Evolutionary conservation across 345 rosid species (phyloP).

Genomic region (Lenwebbia sp.): DNA sequence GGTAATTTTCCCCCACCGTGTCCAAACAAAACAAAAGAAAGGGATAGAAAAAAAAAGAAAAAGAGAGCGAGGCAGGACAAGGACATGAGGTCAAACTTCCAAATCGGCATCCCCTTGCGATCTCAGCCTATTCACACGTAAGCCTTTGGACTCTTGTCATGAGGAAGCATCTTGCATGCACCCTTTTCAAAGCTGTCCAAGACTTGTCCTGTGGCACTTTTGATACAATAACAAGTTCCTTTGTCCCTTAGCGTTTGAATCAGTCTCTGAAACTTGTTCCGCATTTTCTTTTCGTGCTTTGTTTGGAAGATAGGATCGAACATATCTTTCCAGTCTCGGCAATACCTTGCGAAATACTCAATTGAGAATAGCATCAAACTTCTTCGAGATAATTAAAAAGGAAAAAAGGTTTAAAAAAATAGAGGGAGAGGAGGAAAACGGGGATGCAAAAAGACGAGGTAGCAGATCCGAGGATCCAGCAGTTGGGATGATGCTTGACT

Average conservation of each 20-base stretch:
- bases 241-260: not conserved
- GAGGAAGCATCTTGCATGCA: not conserved
- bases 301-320: not conserved
- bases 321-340: not conserved
- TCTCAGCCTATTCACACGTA: constrained; percentile 10
- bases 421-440: not conserved
- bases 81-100: not conserved
- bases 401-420: not conserved
- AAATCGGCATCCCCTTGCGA: constrained; percentile 1
- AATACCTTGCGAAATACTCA: not conserved
- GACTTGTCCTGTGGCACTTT: not conserved
- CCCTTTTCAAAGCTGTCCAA: not conserved
- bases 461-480: not conserved
- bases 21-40: not conserved
- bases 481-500: not conserved
- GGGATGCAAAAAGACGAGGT: not conserved
- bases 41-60: not conserved
- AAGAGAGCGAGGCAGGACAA: not conserved
- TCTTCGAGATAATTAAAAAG: not conserved
- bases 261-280: not conserved
- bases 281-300: not conserved
- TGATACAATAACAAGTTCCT: not conserved
- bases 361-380: not conserved
- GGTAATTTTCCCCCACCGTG: not conserved
- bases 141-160: not conserved